Evolutionary conservation across 208 protist genomes (phyloP).

Genomic region (Phytomonas sp.): DNA sequence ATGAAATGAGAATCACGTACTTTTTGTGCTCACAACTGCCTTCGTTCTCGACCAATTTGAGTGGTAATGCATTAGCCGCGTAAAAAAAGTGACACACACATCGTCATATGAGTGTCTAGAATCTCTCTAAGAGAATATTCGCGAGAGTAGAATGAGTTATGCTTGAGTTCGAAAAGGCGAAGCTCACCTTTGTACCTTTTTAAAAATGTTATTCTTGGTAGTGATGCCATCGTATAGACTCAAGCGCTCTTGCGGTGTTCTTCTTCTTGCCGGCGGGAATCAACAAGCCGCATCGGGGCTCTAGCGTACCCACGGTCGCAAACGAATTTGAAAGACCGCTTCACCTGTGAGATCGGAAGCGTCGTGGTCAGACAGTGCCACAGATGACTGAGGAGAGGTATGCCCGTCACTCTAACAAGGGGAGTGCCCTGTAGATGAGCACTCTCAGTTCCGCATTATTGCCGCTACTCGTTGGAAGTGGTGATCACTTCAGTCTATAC

Average conservation of each 20-base stretch:
- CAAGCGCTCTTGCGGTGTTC: background rate
- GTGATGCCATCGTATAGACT: background rate
- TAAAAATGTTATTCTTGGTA: background rate
- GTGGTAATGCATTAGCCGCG: background rate
- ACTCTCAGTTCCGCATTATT: background rate
- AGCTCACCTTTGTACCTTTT: background rate
- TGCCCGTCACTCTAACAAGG: too few species aligned
- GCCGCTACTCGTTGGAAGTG: background rate
- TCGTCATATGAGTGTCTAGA: background rate
- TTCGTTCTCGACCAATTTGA: background rate
- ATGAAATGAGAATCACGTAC: background rate
- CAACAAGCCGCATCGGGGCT: background rate
- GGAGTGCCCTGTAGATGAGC: background rate
- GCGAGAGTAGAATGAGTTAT: background rate
- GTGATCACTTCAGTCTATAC: background rate
- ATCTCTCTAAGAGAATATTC: background rate
- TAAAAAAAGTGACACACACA: background rate
- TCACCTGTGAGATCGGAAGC: background rate
- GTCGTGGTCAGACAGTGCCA: too few species aligned
- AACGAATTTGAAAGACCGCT: background rate
- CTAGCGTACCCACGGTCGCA: background rate
- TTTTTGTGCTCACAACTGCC: background rate
- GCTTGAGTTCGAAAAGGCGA: background rate
- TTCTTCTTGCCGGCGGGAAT: background rate
- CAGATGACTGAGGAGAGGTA: too few species aligned